These are phyloP conservation scores for Alliaria petiolata DNA, from an alignment of 345 rosid genomes.

Conservation along the genomic window DNA sequence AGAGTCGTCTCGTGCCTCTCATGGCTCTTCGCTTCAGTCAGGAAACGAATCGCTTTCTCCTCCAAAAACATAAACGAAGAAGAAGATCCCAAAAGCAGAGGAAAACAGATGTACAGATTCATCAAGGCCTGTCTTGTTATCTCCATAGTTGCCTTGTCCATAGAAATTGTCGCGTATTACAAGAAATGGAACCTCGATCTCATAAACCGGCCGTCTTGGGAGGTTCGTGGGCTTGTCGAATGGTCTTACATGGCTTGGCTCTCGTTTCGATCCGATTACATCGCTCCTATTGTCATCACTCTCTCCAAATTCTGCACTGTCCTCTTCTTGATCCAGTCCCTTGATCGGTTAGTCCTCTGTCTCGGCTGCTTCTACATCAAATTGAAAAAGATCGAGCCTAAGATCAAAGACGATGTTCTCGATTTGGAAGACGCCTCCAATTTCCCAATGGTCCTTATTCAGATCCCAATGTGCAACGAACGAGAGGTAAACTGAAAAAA, in stretches of 20 bases:
- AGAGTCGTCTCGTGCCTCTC: conserved; percentile 55
- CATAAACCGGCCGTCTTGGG: conserved; percentile 52
- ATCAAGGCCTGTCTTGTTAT: conserved; percentile 62
- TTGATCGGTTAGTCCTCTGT: conserved; percentile 72
- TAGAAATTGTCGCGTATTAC: conserved; percentile 69
- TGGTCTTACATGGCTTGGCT: conserved; percentile 78
- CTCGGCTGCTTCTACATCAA: conserved; percentile 91
- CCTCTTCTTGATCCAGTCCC: conserved; percentile 78
- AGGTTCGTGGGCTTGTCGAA: conserved; percentile 64
- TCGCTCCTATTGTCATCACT: conserved; percentile 59
- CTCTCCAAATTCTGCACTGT: conserved; percentile 71
- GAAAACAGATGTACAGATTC: conserved; percentile 57
- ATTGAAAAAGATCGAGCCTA: conserved; percentile 60
- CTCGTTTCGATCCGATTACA: conserved; percentile 62
- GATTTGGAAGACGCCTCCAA: conserved; percentile 57
- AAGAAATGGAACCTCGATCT: conserved; percentile 70
- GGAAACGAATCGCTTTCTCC: conserved; percentile 54
- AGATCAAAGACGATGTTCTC: conserved; percentile 39
- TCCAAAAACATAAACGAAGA: conserved; percentile 34
- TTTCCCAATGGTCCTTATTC: conserved; percentile 90
- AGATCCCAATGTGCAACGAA: conserved; percentile 98
- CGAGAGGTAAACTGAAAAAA: conserved; percentile 51
- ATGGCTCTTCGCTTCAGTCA: conserved; percentile 50
- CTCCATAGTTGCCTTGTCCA: conserved; percentile 51
- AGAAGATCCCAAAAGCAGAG: conserved; percentile 65